Percentiles rank a stretch among this genome's conserved stretches.
These are phyloP conservation scores for Inosperma sp. DNA, from an alignment of 768 basidiomycete genomes.

Conservation along the genomic window DNA sequence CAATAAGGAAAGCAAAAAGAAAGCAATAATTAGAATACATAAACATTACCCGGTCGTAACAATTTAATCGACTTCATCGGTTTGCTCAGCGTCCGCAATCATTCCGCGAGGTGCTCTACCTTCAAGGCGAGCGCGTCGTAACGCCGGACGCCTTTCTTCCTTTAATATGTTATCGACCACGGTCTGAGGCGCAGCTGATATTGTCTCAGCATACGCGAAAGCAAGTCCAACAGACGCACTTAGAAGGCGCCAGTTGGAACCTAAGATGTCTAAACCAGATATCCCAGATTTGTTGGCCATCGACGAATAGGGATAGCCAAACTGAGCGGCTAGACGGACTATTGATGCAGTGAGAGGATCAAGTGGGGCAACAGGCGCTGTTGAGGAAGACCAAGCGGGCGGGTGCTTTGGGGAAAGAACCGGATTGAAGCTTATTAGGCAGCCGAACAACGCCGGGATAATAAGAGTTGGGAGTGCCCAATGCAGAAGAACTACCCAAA, in stretches of 20 bases:
- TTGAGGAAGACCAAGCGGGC: neutral
- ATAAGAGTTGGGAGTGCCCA: constrained; percentile 62
- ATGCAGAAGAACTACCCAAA: constrained; percentile 53
- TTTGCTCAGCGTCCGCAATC: constrained; percentile 19
- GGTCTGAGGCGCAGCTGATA: constrained; percentile 42
- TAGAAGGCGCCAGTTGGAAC: constrained; percentile 51
- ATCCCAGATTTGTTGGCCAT: constrained; percentile 22
- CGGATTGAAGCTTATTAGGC: constrained; percentile 60
- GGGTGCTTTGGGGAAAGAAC: constrained; percentile 26
- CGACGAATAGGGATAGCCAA: constrained; percentile 49
- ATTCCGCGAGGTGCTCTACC: constrained; percentile 7
- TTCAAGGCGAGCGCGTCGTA: constrained; percentile 1
- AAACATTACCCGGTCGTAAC: neutral
- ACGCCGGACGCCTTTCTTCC: constrained; percentile 22
- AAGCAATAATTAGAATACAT: constrained; percentile 10
- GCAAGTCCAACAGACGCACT: constrained; percentile 52
- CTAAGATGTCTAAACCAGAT: constrained; percentile 50
- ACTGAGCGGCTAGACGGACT: constrained; percentile 54
- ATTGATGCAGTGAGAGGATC: constrained; percentile 66
- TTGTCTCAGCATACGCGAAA: constrained; percentile 66
- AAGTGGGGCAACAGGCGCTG: constrained; percentile 35
- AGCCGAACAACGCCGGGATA: constrained; percentile 53
- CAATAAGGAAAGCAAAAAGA: constrained; percentile 15
- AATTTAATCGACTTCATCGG: constrained; percentile 16
- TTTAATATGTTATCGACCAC: constrained; percentile 28